Percentiles rank a stretch among this genome's conserved stretches.
Evolutionary conservation across 371 early-diverging fungal genomes (phyloP).

Genomic region (Mucor racemosus): DNA sequence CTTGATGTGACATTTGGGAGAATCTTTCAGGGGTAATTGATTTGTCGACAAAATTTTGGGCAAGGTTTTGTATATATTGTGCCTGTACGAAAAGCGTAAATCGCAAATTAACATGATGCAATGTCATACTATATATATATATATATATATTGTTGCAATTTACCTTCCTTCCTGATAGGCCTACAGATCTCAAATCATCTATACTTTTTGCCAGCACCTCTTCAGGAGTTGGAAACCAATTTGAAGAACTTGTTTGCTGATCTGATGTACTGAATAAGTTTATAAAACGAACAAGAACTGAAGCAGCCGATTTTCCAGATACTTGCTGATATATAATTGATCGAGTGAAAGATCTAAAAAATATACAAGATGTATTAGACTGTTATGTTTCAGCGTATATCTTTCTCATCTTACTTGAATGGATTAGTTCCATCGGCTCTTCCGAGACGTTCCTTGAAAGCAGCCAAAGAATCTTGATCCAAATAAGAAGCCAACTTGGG

Average conservation of each 20-base stretch:
- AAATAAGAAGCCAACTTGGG: conserved; percentile 34
- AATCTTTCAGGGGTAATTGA: conserved; percentile 39
- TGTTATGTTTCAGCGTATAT: no score
- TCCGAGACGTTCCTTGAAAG: conserved; percentile 18
- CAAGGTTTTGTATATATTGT: conserved; percentile 44
- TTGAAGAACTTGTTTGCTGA: background rate
- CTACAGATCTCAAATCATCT: conserved; percentile 42
- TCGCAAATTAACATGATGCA: no score
- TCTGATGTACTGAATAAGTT: conserved; percentile 37
- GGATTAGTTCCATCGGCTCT: conserved; percentile 25
- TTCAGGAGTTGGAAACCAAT: conserved; percentile 51
- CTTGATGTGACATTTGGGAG: conserved; percentile 44
- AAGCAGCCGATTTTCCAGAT: conserved; percentile 52
- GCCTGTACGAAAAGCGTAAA: conserved; percentile 6
- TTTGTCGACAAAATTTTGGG: conserved; percentile 47
- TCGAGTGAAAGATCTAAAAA: background rate
- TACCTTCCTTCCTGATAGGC: conserved; percentile 53
- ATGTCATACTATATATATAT: no score
- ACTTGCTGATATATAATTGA: conserved; percentile 1
- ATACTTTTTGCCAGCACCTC: conserved; percentile 29
- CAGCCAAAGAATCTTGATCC: conserved; percentile 14
- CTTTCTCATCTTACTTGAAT: conserved; percentile 34
- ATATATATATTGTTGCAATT: background rate
- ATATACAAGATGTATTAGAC: background rate
- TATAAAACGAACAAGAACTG: conserved; percentile 45